phyloP scores from a whole-genome alignment of 1,139 yeast species.

The Kodamaea arcana region DNA sequence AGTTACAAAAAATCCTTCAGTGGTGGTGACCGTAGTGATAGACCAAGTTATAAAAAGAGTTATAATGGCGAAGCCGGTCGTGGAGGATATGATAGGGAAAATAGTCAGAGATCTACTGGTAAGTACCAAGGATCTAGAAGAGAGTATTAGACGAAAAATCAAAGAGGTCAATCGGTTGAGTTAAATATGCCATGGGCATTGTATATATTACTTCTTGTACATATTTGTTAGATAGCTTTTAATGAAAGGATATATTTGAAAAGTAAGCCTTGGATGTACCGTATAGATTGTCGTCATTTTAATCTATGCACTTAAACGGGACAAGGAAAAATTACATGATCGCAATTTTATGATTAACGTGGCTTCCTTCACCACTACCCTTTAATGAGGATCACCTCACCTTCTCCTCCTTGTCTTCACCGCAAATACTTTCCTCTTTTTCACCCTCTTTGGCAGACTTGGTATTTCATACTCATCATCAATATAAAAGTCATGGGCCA shows the following conservation, averaged over 20 bases:
- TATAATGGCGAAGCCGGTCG: neutral
- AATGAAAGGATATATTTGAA: neutral
- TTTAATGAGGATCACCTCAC: too few species aligned
- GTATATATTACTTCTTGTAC: neutral
- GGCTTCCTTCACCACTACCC: too few species aligned
- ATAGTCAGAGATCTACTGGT: conserved; percentile 5
- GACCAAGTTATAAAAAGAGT: conserved; percentile 1
- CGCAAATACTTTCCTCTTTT: conserved; percentile 2
- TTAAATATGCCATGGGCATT: neutral
- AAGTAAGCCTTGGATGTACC: neutral
- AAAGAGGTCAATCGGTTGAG: too few species aligned
- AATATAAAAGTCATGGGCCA: conserved; percentile 48
- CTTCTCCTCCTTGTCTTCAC: conserved; percentile 1
- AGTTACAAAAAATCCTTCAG: conserved; percentile 2
- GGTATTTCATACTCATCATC: conserved; percentile 4
- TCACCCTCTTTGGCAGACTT: neutral
- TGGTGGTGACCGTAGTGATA: conserved; percentile 1
- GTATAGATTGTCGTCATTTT: too few species aligned
- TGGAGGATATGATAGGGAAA: conserved; percentile 2
- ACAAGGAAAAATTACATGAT: too few species aligned
- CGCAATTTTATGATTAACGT: too few species aligned
- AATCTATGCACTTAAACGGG: too few species aligned
- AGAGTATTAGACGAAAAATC: conserved; percentile 3
- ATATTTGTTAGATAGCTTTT: neutral
- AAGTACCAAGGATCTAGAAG: conserved; percentile 7